Conservation (phyloP, 495 filamentous ascomycete genomes). For the Daldinia vernicosa region DNA sequence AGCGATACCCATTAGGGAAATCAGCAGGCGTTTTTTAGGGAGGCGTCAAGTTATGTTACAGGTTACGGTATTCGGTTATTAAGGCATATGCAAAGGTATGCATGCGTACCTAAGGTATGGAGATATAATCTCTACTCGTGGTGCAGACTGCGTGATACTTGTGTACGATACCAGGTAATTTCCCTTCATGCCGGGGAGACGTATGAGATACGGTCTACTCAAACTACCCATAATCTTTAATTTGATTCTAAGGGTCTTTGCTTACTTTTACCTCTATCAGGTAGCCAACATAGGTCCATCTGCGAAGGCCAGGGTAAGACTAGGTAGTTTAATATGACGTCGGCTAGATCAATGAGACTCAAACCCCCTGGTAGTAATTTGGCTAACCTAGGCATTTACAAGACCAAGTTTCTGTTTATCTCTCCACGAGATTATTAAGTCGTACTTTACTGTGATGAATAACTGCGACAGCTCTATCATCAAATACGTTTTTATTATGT, state of each 20-base stretch:
- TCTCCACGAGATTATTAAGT: background rate
- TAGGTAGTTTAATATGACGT: background rate
- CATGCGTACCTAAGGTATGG: background rate
- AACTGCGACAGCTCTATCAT: background rate
- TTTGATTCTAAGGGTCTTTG: background rate
- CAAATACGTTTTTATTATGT: background rate
- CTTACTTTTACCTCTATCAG: background rate
- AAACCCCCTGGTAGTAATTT: background rate
- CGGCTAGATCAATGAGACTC: background rate
- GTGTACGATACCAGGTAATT: background rate
- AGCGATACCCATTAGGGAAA: background rate
- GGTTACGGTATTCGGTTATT: background rate
- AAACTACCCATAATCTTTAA: background rate
- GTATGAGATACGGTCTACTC: background rate
- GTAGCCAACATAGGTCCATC: background rate
- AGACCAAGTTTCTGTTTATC: background rate
- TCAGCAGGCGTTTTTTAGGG: slow-evolving; percentile 6
- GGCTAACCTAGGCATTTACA: background rate
- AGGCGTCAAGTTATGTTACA: background rate
- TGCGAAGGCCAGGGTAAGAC: background rate
- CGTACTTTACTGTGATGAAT: background rate
- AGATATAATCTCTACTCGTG: background rate
- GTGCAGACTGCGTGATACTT: background rate
- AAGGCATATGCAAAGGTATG: slow-evolving; percentile 8
- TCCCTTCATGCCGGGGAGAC: background rate